Percentiles rank a stretch among this genome's conserved stretches.
These are phyloP conservation scores for Adansonia grandidieri DNA, from an alignment of 441 rosid species.

Conservation along the genomic window DNA sequence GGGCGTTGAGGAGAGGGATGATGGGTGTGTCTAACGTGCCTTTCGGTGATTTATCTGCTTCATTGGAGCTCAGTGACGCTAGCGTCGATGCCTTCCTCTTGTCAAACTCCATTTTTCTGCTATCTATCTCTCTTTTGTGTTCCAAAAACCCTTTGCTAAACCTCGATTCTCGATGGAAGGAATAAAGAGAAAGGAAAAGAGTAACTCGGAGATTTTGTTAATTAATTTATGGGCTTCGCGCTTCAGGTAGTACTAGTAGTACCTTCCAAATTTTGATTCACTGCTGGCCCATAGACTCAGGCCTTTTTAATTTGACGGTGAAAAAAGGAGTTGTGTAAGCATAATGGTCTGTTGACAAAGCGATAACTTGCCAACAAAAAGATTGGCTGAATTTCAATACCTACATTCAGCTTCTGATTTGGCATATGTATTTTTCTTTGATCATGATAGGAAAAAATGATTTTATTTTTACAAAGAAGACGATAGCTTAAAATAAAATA, in stretches of 20 bases:
- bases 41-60: slow-evolving; percentile 79
- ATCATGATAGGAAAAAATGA: too few relatives aligned
- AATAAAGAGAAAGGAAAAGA: neutral
- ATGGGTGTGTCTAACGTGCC: slow-evolving; percentile 78
- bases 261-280: neutral
- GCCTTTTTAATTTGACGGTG: neutral
- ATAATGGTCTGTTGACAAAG: too few relatives aligned
- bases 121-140: neutral
- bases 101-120: slow-evolving; percentile 62
- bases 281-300: neutral
- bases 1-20: slow-evolving; percentile 66
- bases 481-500: too few relatives aligned
- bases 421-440: too few relatives aligned
- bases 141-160: slow-evolving; percentile 16
- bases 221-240: slow-evolving; percentile 1
- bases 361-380: too few relatives aligned
- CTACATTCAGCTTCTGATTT: too few relatives aligned
- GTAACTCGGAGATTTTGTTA: neutral
- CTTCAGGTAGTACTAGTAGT: neutral
- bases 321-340: too few relatives aligned
- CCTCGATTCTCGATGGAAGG: neutral
- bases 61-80: slow-evolving; percentile 59
- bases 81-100: slow-evolving; percentile 74
- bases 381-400: too few relatives aligned
- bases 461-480: too few relatives aligned